Percentiles rank a stretch among this genome's conserved stretches.
Evolutionary conservation across 345 rosid genomes (phyloP).

Genomic region (Lagerstroemia speciosa): DNA sequence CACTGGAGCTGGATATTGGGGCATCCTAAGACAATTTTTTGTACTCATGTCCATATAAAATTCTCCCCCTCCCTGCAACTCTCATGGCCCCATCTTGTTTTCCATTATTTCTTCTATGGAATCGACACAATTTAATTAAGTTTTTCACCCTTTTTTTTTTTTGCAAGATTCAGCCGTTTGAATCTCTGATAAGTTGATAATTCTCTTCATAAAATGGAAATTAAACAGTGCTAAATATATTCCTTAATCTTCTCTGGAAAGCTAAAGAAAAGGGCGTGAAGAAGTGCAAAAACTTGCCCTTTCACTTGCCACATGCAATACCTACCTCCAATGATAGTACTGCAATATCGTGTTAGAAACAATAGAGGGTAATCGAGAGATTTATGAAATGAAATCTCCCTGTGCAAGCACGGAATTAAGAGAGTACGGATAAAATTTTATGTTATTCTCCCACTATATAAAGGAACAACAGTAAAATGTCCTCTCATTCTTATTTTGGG

Average conservation of each 20-base stretch:
- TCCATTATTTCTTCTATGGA: not conserved
- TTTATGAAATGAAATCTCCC: not conserved
- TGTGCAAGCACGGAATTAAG: too few relatives aligned
- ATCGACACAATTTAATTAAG: too few relatives aligned
- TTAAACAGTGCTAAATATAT: not conserved
- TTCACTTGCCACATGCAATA: not conserved
- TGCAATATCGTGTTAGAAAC: too few relatives aligned
- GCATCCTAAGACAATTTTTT: constrained; percentile 4
- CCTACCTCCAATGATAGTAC: not conserved
- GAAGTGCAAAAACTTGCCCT: not conserved
- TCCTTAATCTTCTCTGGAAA: not conserved
- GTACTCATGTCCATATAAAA: constrained; percentile 5
- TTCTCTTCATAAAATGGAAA: not conserved
- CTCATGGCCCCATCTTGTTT: not conserved
- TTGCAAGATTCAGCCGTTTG: too few relatives aligned
- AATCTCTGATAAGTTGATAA: too few relatives aligned
- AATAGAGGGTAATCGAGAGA: too few relatives aligned
- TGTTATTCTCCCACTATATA: too few relatives aligned
- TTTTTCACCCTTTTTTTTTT: too few relatives aligned
- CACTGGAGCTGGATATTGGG: constrained; percentile 4
- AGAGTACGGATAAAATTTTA: too few relatives aligned
- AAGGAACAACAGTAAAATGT: too few relatives aligned
- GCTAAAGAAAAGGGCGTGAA: not conserved
- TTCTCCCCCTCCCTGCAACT: not conserved
- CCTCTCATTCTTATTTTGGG: too few relatives aligned